Evolutionary conservation across 345 rosid species (phyloP), one percentile per base, ranked within the genome.

Genomic region (Gossypium longicalyx): DNA sequence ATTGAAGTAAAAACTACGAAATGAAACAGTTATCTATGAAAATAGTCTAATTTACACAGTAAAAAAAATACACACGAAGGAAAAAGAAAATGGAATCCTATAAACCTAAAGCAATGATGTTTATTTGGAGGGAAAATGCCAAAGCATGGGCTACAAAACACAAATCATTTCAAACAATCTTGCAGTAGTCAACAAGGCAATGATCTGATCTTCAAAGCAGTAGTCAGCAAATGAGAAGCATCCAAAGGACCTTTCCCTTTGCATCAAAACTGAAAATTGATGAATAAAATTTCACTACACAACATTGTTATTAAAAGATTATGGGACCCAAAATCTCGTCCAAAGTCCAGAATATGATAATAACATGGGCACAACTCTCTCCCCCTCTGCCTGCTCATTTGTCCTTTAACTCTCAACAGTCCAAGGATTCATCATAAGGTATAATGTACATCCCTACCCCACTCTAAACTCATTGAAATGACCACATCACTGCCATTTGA

Each of bases 261-360:
- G 51, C 64, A 70, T 69, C 58, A 70, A 70, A 70, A 70, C 52
- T 66, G 19, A 15, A 47, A 51, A n/a, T 64, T 75, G 72, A 79
- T 73, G 49, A 66, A 34, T 34, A 23, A 25, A 43, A 51, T 48
- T 44, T 78, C 5, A 69, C 43, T 7, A 72, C 34, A 45, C 19
- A 51, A 73, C 58, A 71, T 56, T 61, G 77, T 47, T 63, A 0
- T 12, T 6, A 0, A 7, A 12, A 38, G 45, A 1, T 34, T 1
- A 5, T 78, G 79, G 85, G 83, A 23, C 77, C 84, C 71, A 69
- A 56, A 27, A 57, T 44, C 49, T 38, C 65, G 57, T 52, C 27
- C 23, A 16, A 22, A 76, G 80, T 83, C 83, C 45, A 61, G 44
- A 62, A 77, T 73, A 60, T 59, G 68, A 86, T 82, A 9, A 84